phyloP scores from a whole-genome alignment of 495 filamentous ascomycete species.

The Tuber aestivum region DNA sequence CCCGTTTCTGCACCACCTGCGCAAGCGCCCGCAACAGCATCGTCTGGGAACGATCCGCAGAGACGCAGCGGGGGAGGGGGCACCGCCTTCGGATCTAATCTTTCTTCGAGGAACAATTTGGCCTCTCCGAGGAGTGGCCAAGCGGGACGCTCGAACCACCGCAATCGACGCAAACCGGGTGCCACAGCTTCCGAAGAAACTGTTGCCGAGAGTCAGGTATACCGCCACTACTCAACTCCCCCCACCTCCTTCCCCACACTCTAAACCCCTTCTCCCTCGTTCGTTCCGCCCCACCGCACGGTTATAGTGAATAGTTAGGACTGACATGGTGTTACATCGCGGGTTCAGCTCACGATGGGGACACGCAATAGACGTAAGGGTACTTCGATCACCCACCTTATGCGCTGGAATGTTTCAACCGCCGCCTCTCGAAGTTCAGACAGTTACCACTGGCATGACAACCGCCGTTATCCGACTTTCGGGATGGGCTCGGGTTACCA shows the following conservation, averaged over 20 bases:
- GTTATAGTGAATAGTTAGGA: neutral
- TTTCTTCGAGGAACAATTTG: constrained; percentile 51
- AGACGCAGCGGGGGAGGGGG: constrained; percentile 59
- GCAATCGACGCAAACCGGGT: constrained; percentile 51
- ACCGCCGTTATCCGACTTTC: constrained; percentile 67
- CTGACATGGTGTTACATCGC: neutral
- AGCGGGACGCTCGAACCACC: constrained; percentile 65
- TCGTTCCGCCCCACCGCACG: constrained; percentile 4
- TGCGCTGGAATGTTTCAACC: constrained; percentile 83
- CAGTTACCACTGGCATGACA: constrained; percentile 50
- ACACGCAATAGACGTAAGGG: constrained; percentile 84
- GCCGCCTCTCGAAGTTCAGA: constrained; percentile 53
- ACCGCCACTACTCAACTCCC: neutral
- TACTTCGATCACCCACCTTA: constrained; percentile 91
- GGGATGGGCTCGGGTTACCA: constrained; percentile 88
- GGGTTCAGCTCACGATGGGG: constrained; percentile 63
- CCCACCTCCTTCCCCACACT: constrained; percentile 9
- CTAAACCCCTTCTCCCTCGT: constrained; percentile 32
- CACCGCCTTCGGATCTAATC: constrained; percentile 55
- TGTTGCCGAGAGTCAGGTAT: constrained; percentile 18
- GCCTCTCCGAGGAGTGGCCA: constrained; percentile 66
- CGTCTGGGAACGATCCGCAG: constrained; percentile 53
- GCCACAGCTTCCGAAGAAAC: constrained; percentile 12
- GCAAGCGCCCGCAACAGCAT: constrained; percentile 35
- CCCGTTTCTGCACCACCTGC: constrained; percentile 27